These are phyloP conservation scores for Cyclotella baltica DNA, from an alignment of 108 stramenopile genomes.

Conservation along the genomic window DNA sequence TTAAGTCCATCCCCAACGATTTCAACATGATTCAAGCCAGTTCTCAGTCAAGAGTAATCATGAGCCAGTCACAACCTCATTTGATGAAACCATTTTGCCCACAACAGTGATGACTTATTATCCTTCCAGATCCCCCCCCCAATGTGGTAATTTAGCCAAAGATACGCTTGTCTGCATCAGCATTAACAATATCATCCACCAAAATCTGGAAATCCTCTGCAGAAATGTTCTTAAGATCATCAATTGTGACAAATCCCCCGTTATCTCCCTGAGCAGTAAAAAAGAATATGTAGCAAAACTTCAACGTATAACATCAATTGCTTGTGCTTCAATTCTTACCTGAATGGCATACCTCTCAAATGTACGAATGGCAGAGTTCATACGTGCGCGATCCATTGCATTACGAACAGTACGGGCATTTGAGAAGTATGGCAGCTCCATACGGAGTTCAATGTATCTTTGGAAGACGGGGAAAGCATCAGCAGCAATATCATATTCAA, in stretches of 20 bases:
- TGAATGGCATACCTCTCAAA: conserved; percentile 93
- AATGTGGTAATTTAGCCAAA: conserved; percentile 85
- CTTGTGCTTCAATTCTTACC: no score
- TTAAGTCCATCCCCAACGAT: no score
- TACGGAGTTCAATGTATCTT: conserved; percentile 91
- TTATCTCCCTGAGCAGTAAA: conserved; percentile 87
- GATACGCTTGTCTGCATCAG: conserved; percentile 89
- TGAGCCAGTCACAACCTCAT: no score
- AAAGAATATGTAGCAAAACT: no score
- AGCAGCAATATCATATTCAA: conserved; percentile 90
- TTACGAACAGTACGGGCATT: conserved; percentile 98
- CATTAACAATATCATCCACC: conserved; percentile 92
- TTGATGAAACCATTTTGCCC: no score
- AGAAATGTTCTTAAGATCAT: conserved; percentile 88
- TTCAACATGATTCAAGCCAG: no score
- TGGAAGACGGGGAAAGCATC: conserved; percentile 84
- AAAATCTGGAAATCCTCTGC: conserved; percentile 94
- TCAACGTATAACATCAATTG: no score
- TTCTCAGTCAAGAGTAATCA: no score
- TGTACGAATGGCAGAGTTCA: conserved; percentile 96
- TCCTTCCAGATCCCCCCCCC: no score
- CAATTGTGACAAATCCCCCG: conserved; percentile 77
- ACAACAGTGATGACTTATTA: no score
- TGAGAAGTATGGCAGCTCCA: conserved; percentile 97
- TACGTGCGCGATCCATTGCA: conserved; percentile 98